A percentile compares a stretch with the other conserved stretches of the same genome.
Conservation (phyloP, 2,329 filamentous ascomycete genomes). For the Grosmannia clavigera region DNA sequence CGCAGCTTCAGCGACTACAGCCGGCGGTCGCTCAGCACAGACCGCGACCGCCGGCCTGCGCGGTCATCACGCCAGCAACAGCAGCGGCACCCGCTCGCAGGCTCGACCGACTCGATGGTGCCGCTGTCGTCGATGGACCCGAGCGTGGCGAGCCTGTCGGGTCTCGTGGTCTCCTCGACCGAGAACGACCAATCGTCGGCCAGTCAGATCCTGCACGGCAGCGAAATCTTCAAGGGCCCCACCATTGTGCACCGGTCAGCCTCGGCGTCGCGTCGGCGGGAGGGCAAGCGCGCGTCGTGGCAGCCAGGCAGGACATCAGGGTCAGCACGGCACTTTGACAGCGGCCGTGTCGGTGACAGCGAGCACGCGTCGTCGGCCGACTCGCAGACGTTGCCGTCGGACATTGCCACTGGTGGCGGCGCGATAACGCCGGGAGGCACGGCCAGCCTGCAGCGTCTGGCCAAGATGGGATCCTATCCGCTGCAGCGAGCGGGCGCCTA, state of each 20-base stretch:
- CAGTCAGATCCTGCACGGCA: constrained; percentile 79
- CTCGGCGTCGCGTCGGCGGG: constrained; percentile 21
- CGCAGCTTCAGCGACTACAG: constrained; percentile 53
- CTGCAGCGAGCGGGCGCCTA: constrained; percentile 73
- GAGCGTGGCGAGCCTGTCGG: constrained; percentile 47
- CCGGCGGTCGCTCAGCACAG: constrained; percentile 37
- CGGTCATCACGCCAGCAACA: too few relatives aligned
- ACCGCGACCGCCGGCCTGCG: constrained; percentile 21
- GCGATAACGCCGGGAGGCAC: constrained; percentile 16
- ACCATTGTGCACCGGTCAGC: constrained; percentile 43
- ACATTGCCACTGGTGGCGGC: background rate
- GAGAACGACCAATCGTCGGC: constrained; percentile 70
- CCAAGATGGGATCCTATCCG: constrained; percentile 59
- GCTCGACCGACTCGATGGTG: constrained; percentile 53
- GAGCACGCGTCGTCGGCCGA: background rate
- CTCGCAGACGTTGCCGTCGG: constrained; percentile 13
- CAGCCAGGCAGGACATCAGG: constrained; percentile 22
- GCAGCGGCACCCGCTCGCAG: background rate
- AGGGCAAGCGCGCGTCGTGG: background rate
- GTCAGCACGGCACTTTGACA: constrained; percentile 10
- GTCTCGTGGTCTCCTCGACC: constrained; percentile 52
- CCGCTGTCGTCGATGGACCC: constrained; percentile 51
- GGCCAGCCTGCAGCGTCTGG: constrained; percentile 35
- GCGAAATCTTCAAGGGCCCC: constrained; percentile 77
- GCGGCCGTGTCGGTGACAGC: too few relatives aligned